phyloP scores from a whole-genome alignment of 148 eudicot genomes.

The Gaultheria prostrata region DNA sequence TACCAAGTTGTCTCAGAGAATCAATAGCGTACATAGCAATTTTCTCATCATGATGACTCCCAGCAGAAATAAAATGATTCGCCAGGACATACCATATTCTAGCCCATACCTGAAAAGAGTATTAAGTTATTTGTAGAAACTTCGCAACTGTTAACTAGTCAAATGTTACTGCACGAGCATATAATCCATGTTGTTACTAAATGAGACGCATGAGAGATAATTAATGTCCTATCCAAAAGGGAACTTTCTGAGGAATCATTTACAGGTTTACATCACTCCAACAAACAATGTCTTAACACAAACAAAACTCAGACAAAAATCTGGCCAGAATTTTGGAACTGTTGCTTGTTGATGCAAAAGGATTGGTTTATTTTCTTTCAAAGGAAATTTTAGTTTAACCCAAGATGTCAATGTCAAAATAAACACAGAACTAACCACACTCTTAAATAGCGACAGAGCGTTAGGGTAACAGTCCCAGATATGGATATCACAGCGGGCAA shows the following conservation, averaged over 20 bases:
- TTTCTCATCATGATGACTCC: conserved; percentile 97
- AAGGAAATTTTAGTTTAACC: background rate
- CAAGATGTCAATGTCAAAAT: background rate
- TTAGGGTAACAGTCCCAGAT: background rate
- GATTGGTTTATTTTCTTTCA: background rate
- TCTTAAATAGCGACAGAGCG: background rate
- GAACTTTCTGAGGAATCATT: background rate
- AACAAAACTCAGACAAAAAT: conserved; percentile 3
- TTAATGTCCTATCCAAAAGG: background rate
- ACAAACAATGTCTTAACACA: background rate
- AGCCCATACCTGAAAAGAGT: conserved; percentile 87
- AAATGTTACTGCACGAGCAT: background rate
- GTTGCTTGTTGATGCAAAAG: background rate
- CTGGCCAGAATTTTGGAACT: background rate
- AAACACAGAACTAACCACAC: background rate
- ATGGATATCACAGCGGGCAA: background rate
- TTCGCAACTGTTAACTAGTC: conserved; percentile 2
- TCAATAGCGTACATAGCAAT: conserved; percentile 99
- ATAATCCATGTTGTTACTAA: background rate
- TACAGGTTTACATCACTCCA: conserved; percentile 8
- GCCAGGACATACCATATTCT: conserved; percentile 98
- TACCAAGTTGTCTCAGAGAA: conserved; percentile 92
- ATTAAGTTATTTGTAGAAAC: conserved; percentile 7
- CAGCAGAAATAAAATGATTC: conserved; percentile 95
- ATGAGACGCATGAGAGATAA: background rate